Evolutionary conservation across 768 basidiomycete genomes (phyloP).

Genomic region (Leccinum longicurvipes): DNA sequence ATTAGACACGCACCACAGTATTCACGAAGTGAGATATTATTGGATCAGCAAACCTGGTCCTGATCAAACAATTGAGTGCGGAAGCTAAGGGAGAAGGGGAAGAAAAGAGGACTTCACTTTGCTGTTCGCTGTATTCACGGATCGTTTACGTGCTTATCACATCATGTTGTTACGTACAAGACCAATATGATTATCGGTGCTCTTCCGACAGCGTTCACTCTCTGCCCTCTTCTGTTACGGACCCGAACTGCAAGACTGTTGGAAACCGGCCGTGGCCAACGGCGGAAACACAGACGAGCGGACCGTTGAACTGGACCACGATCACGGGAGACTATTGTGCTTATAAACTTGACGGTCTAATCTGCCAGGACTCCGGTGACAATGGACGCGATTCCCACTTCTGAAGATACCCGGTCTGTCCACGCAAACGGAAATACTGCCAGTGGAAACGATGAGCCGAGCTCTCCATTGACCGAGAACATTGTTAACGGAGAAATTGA

Average conservation of each 20-base stretch:
- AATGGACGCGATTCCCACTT: not conserved
- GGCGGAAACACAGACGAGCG: not conserved
- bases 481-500: slow-evolving; percentile 37
- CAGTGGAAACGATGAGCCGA: not conserved
- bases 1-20: slow-evolving; percentile 16
- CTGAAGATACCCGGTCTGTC: not conserved
- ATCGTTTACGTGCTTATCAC: too few relatives aligned
- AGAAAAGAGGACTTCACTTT: not conserved
- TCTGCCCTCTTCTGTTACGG: not conserved
- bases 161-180: not conserved
- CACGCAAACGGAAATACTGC: not conserved
- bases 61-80: not conserved
- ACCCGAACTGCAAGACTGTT: not conserved
- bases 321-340: not conserved
- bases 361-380: not conserved
- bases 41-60: not conserved
- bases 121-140: not conserved
- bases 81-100: not conserved
- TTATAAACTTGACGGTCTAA: not conserved
- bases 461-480: not conserved
- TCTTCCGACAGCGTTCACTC: too few relatives aligned
- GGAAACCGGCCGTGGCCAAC: not conserved
- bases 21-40: slow-evolving; percentile 28
- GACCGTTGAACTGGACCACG: not conserved
- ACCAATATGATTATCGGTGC: not conserved